A percentile compares a stretch with the other conserved stretches of the same genome.
Conservation (phyloP, 2,329 filamentous ascomycete species). For the Cladosporium sp. region DNA sequence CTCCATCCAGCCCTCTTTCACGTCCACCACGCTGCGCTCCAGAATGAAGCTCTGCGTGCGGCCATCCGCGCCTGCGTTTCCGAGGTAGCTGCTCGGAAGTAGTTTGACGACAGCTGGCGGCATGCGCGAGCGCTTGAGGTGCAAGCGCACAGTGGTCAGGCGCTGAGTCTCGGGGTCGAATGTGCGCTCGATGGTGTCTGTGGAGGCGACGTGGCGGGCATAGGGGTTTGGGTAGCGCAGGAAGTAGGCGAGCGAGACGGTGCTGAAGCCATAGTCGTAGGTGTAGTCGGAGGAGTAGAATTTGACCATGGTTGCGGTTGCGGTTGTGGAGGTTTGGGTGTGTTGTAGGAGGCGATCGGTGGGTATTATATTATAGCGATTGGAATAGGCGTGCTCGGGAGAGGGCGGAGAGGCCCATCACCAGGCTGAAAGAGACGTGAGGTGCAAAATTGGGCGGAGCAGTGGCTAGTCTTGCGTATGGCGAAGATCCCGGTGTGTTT, state of each 20-base stretch:
- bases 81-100: conserved; percentile 67
- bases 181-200: conserved; percentile 74
- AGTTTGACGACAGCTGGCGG: conserved; percentile 74
- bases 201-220: conserved; percentile 77
- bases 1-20: conserved; percentile 78
- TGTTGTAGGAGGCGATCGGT: background rate
- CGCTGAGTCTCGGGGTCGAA: conserved; percentile 73
- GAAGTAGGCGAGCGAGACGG: conserved; percentile 86
- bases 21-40: conserved; percentile 76
- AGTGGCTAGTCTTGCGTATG: background rate
- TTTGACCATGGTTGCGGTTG: conserved; percentile 47
- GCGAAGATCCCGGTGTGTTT: background rate
- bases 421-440: background rate
- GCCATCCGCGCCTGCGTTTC: conserved; percentile 52
- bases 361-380: background rate
- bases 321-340: background rate
- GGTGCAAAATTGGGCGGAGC: background rate
- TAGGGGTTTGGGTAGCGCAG: conserved; percentile 87
- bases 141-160: conserved; percentile 74
- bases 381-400: conserved; percentile 3
- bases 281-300: conserved; percentile 61
- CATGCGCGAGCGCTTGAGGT: conserved; percentile 78
- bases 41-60: conserved; percentile 75
- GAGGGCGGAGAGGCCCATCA: conserved; percentile 10
- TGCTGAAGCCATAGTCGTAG: conserved; percentile 79